These are phyloP conservation scores for Penicillium sp. DNA, from an alignment of 2,329 filamentous ascomycete genomes.

Conservation along the genomic window DNA sequence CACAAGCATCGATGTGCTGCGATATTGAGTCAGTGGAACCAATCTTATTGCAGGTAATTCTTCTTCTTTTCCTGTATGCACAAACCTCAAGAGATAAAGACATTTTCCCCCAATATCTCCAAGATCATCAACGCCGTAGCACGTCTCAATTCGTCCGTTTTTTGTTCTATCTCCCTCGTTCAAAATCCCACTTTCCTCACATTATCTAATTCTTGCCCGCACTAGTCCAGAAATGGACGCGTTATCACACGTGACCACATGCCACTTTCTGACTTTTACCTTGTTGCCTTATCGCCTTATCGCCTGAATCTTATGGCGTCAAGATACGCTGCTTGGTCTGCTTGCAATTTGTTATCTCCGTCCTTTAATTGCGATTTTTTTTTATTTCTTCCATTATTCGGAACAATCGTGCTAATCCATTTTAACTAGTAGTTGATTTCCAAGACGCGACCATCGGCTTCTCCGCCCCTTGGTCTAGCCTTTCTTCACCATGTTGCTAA, in stretches of 20 bases:
- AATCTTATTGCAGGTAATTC: background rate
- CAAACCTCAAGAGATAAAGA: conserved; percentile 6
- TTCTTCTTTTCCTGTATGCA: background rate
- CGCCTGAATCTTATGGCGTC: background rate
- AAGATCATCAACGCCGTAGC: background rate
- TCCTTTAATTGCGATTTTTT: background rate
- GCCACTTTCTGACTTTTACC: background rate
- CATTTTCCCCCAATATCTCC: background rate
- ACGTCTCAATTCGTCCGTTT: background rate
- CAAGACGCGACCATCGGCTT: background rate
- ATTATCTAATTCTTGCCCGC: conserved; percentile 3
- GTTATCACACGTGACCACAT: background rate
- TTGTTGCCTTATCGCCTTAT: background rate
- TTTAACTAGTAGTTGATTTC: background rate
- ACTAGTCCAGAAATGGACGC: background rate
- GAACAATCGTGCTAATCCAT: background rate
- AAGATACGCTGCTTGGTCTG: too few species aligned
- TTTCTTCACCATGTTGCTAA: background rate
- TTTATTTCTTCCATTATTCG: background rate
- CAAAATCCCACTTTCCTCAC: background rate
- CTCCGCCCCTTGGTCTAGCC: background rate
- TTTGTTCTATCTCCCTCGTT: background rate
- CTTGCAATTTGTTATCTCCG: background rate
- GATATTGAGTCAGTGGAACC: conserved; percentile 13
- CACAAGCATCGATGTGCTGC: conserved; percentile 43